phyloP scores from a whole-genome alignment of 2,329 filamentous ascomycete genomes.

The Hymenoscyphus repandus region DNA sequence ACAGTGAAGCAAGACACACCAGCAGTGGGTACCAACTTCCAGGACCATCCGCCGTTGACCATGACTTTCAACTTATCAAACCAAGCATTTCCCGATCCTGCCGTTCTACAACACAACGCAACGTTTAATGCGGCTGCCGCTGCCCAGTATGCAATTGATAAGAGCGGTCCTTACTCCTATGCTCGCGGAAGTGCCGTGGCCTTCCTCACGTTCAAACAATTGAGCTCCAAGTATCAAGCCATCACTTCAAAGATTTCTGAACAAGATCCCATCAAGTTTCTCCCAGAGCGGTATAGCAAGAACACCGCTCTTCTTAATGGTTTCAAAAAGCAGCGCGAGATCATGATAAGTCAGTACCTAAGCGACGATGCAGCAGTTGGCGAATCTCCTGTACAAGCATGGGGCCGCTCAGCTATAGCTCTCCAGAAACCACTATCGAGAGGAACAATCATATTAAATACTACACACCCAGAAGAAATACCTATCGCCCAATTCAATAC shows the following conservation, averaged over 20 bases:
- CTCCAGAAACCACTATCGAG: slow-evolving; percentile 4
- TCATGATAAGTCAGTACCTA: neutral
- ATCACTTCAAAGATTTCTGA: slow-evolving; percentile 1
- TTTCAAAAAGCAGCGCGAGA: slow-evolving; percentile 5
- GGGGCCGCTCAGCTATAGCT: neutral
- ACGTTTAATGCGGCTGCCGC: slow-evolving; percentile 3
- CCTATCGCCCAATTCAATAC: slow-evolving; percentile 7
- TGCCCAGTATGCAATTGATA: neutral
- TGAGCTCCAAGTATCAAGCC: neutral
- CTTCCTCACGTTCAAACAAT: slow-evolving; percentile 2
- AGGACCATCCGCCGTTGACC: neutral
- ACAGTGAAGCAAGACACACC: slow-evolving; percentile 4
- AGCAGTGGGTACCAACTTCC: slow-evolving; percentile 5
- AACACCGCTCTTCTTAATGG: neutral
- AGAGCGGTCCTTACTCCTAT: slow-evolving; percentile 1
- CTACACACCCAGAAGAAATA: slow-evolving; percentile 2
- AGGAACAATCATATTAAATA: slow-evolving; percentile 2
- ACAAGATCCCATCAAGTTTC: neutral
- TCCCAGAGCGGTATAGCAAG: slow-evolving; percentile 2
- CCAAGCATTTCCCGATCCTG: neutral
- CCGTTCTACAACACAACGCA: neutral
- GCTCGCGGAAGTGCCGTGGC: neutral
- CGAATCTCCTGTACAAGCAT: slow-evolving; percentile 2
- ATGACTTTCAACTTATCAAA: slow-evolving; percentile 7
- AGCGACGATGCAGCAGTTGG: neutral